These are phyloP conservation scores for Plantago major DNA, from an alignment of 257 asterid genomes.

Conservation along the genomic window DNA sequence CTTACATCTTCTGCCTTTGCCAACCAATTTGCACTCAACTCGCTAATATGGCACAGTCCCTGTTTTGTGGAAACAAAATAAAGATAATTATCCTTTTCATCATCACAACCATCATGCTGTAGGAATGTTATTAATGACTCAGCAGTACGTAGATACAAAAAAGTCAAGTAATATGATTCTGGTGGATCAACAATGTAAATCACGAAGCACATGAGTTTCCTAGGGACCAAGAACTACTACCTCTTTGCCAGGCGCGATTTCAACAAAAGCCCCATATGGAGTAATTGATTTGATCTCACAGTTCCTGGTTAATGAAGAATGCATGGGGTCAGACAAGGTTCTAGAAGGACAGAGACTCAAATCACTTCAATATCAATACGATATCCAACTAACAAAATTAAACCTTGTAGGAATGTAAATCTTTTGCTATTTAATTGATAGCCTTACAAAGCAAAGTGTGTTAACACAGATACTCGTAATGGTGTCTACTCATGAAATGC, in stretches of 20 bases:
- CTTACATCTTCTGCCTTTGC: conserved; percentile 96
- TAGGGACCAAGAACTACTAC: conserved; percentile 32
- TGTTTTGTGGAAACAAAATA: conserved; percentile 26
- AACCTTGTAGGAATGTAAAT: neutral
- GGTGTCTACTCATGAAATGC: conserved; percentile 10
- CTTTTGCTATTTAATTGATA: neutral
- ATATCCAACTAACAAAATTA: conserved; percentile 9
- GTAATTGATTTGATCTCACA: conserved; percentile 93
- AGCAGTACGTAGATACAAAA: neutral
- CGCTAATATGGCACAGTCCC: conserved; percentile 97
- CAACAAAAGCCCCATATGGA: conserved; percentile 86
- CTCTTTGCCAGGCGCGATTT: conserved; percentile 96
- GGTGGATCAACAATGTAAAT: conserved; percentile 5
- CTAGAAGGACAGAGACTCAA: too few relatives aligned
- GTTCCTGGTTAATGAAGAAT: conserved; percentile 53
- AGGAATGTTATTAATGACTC: neutral
- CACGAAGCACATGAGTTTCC: conserved; percentile 14
- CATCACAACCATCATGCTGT: conserved; percentile 8
- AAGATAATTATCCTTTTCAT: neutral
- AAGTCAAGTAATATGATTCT: neutral
- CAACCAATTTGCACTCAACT: conserved; percentile 84
- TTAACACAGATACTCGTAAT: conserved; percentile 8
- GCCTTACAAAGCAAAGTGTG: neutral
- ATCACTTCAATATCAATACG: neutral
- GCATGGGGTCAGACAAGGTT: conserved; percentile 8